phyloP scores from a whole-genome alignment of 1,284 basidiomycete species.

The Ustilago cynodontis region DNA sequence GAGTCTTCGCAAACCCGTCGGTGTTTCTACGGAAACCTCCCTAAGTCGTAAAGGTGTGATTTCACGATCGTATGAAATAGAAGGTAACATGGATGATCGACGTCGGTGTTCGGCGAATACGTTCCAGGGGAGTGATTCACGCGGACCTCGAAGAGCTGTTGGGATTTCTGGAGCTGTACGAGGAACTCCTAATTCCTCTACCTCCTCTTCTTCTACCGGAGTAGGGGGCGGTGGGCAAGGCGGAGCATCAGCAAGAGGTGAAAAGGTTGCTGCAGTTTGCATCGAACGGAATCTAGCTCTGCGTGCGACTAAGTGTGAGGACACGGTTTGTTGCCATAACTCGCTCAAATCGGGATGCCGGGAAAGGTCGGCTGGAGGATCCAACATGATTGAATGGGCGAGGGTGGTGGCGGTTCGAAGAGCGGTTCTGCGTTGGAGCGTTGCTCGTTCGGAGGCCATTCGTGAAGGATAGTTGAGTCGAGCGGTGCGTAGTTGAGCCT shows the following conservation, averaged over 20 bases:
- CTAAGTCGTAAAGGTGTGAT: constrained; percentile 29
- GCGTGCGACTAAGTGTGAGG: constrained; percentile 18
- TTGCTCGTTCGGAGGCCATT: constrained; percentile 25
- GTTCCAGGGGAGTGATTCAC: constrained; percentile 50
- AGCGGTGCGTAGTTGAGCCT: constrained; percentile 22
- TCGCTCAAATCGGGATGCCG: constrained; percentile 22
- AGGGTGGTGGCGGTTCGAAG: constrained; percentile 2
- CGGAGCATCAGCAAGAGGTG: constrained; percentile 8
- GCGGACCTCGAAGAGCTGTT: constrained; percentile 24
- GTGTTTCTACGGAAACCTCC: constrained; percentile 45
- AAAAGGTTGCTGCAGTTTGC: constrained; percentile 14
- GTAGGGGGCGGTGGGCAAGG: constrained; percentile 34
- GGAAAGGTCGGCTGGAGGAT: constrained; percentile 31
- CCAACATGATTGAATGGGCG: constrained; percentile 16
- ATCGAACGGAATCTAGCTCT: constrained; percentile 16
- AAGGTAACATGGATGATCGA: constrained; percentile 46
- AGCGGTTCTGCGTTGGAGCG: neutral
- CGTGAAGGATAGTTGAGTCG: constrained; percentile 24
- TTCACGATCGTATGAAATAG: constrained; percentile 38
- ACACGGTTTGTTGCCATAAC: constrained; percentile 36
- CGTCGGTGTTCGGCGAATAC: constrained; percentile 40
- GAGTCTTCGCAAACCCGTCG: constrained; percentile 31
- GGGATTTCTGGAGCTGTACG: constrained; percentile 35
- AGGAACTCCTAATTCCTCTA: constrained; percentile 31
- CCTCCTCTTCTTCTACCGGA: constrained; percentile 20